Conservation (phyloP, 441 rosid species). For the Populus hybrid region DNA sequence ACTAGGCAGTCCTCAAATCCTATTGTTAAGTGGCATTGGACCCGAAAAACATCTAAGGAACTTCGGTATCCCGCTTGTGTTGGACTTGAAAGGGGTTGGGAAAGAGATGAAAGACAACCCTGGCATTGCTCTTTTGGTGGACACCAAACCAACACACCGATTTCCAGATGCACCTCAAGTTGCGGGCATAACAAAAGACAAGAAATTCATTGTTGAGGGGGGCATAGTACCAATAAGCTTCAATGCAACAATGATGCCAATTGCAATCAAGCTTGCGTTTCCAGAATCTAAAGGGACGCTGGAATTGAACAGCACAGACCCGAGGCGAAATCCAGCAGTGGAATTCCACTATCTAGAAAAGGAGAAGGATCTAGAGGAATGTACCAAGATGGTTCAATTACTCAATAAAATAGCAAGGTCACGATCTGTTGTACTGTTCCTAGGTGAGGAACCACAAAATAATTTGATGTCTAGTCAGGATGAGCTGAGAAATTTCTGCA, state of each 20-base stretch:
- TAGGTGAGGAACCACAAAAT: constrained; percentile 34
- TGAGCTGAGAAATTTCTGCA: constrained; percentile 49
- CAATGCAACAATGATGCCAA: constrained; percentile 52
- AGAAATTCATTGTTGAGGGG: constrained; percentile 53
- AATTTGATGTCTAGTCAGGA: constrained; percentile 29
- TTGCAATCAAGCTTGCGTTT: constrained; percentile 64
- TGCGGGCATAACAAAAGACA: constrained; percentile 55
- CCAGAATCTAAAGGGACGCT: constrained; percentile 66
- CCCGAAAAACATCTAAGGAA: constrained; percentile 45
- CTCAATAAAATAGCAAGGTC: constrained; percentile 55
- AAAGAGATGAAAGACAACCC: constrained; percentile 64
- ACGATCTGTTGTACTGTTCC: constrained; percentile 40
- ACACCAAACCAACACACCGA: constrained; percentile 36
- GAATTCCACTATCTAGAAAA: constrained; percentile 58
- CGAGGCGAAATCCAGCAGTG: constrained; percentile 60
- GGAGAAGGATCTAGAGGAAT: constrained; percentile 47
- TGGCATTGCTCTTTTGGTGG: constrained; percentile 39
- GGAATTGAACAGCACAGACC: constrained; percentile 40
- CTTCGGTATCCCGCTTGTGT: constrained; percentile 40
- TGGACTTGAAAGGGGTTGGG: constrained; percentile 45
- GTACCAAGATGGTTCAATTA: constrained; percentile 49
- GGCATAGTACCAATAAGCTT: constrained; percentile 43
- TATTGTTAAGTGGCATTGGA: constrained; percentile 68
- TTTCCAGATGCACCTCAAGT: constrained; percentile 66
- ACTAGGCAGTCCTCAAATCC: constrained; percentile 73